Evolutionary conservation across 2,329 filamentous ascomycete species (phyloP), one percentile per base, ranked within the genome.

Genomic region (Penicillium griseofulvum): DNA sequence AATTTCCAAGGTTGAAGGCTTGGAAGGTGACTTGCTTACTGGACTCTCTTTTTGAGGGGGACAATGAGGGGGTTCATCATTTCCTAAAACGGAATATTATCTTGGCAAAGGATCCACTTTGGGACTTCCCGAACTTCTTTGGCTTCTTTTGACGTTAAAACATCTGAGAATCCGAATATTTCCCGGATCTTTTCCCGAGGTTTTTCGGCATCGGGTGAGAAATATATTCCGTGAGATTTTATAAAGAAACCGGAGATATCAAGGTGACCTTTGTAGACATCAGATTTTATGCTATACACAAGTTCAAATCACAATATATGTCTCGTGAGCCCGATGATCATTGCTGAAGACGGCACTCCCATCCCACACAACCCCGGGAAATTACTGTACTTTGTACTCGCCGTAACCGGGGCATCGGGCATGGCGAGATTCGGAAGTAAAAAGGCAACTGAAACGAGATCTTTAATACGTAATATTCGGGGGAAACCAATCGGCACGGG

Each of bases 391-490:
- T 19, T 28, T 43, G 24, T 17, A 44, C n/a, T 29, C 28, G 28
- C 39, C 41, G 9, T 37, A 47, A 47, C 34, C 17, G 31, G 39
- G 41, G 16, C 6, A 38, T 26, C 42, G 36, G 44, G 4, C 6
- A 31, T 12, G 38, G 29, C 48, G 38, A 42, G 17, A 10, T 11
- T 34, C 37, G 19, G 37, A 41, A 39, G 43, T n/a, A 28, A 48
- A 41, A 53, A 29, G 49, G 49, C 26, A 47, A 53, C 29, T 53
- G 17, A 29, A 28, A 49, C 44, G 36, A 42, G 43, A 34, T 19
- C n/a, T 14, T 43, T 42, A 19, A 26, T 39, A 48, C 14, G 37
- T 48, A 26, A 34, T 22, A 47, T 39, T 48, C 36, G 17, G 33
- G 12, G 14, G 14, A n/a, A 16, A 24, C 26, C 26, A 37, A 17